Conservation (phyloP, 345 rosid species). For the Salix caprea region DNA sequence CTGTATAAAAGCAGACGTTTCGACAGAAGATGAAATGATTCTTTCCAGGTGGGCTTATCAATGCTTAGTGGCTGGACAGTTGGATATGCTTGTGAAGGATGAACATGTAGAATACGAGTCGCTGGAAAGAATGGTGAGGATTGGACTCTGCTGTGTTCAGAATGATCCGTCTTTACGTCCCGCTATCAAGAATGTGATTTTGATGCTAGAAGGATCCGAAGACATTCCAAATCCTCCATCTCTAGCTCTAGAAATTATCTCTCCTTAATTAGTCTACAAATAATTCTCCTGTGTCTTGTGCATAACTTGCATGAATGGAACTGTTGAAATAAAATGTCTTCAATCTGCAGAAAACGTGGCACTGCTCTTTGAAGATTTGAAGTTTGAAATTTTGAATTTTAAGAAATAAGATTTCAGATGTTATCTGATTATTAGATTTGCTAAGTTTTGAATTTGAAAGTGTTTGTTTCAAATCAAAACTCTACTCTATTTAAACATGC, state of each 20-base stretch:
- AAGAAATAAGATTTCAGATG: too few species aligned
- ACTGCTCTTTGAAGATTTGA: too few species aligned
- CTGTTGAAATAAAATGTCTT: too few species aligned
- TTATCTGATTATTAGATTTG: too few species aligned
- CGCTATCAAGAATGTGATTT: constrained; percentile 1
- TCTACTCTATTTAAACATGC: not conserved
- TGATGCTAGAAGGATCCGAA: constrained; percentile 7
- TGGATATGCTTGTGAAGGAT: constrained; percentile 11
- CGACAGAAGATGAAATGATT: constrained; percentile 7
- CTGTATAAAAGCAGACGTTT: not conserved
- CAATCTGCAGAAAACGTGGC: too few species aligned
- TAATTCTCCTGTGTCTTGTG: not conserved
- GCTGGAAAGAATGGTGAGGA: constrained; percentile 8
- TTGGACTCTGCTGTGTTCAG: constrained; percentile 15
- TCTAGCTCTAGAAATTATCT: not conserved
- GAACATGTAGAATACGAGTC: constrained; percentile 1
- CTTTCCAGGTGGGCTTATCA: constrained; percentile 22
- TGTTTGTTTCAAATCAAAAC: constrained; percentile 1
- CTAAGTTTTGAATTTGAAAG: too few species aligned
- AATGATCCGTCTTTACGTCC: constrained; percentile 11
- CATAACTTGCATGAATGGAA: not conserved
- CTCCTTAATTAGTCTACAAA: not conserved
- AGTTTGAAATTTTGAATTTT: not conserved
- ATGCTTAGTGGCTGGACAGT: constrained; percentile 11
- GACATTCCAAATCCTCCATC: constrained; percentile 9